Evolutionary conservation across 805 yeast genomes (phyloP), one percentile per base, ranked within the genome.

Genomic region (Blastobotrys chiropterorum): DNA sequence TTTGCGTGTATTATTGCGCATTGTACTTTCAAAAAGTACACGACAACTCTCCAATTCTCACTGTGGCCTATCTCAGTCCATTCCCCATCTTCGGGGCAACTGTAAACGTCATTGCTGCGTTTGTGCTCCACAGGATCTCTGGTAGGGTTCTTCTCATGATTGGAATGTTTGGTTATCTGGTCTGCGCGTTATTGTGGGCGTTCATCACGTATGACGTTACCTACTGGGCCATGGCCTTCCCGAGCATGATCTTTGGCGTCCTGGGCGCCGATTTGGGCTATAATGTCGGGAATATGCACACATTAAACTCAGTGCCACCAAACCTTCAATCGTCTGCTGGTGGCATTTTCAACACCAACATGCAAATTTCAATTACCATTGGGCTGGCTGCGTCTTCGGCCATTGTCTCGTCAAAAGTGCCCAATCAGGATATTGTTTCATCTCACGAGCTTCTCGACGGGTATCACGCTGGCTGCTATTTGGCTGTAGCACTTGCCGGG

Each of bases 241-340:
- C 75, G 62, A 70, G 77, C 0, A 66, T 71, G 48, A 58, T 67
- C 13, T 56, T 72, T 21, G 60, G 70, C 0, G 78, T 74, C 31
- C 39, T 76, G 13, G 80, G 80, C 0, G 79, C 79, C 0, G 81
- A 77, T 59, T 57, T 77, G 3, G 61, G 71, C 14, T 77, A 72
- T 56, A 76, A 76, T 56, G 75, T 77, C 5, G 68, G 71, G 20
- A 76, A 73, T 51, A 62, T 76, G 60, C 70, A 72, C 39, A 65
- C 77, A 0, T 60, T 75, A 41, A 67, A 72, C 4, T 65, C 77
- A 0, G 78, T 77, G 13, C 65, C 69, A 20, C 59, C 61, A 38
- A 51, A 61, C 13, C 59, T 72, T 16, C 79, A 75, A 53, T 69
- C 76, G 45, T 59, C 77, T 14, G 80, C 79, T 3, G 77, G 77